These are phyloP conservation scores for Ophiobolus disseminans DNA, from an alignment of 2,329 filamentous ascomycete genomes.

Conservation along the genomic window DNA sequence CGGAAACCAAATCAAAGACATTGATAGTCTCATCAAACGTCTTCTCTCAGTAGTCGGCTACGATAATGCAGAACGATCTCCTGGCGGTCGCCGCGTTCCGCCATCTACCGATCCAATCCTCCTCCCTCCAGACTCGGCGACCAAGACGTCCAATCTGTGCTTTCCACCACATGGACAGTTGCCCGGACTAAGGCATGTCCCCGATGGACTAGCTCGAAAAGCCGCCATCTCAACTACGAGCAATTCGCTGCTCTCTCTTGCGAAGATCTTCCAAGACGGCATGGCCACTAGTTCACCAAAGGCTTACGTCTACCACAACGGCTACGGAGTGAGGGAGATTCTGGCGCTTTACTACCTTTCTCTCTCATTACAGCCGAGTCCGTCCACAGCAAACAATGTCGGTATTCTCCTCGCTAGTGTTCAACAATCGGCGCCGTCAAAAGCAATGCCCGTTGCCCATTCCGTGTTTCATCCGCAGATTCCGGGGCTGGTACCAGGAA, in stretches of 20 bases:
- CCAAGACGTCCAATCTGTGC: conserved; percentile 81
- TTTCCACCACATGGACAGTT: conserved; percentile 79
- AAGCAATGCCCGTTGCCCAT: conserved; percentile 51
- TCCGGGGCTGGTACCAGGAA: conserved; percentile 83
- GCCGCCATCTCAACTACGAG: conserved; percentile 92
- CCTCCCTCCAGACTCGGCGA: conserved; percentile 81
- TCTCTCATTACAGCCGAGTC: conserved; percentile 90
- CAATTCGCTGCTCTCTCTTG: conserved; percentile 90
- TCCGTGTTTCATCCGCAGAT: conserved; percentile 56
- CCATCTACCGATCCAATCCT: conserved; percentile 70
- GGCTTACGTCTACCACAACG: conserved; percentile 63
- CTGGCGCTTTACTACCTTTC: conserved; percentile 95
- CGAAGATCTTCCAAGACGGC: conserved; percentile 97
- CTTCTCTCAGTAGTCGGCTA: conserved; percentile 72
- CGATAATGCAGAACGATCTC: conserved; percentile 47
- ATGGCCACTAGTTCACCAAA: conserved; percentile 76
- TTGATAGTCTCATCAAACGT: conserved; percentile 78
- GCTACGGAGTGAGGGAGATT: conserved; percentile 87
- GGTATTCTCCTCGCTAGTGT: conserved; percentile 96
- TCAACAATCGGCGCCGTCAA: conserved; percentile 68
- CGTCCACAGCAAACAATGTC: conserved; percentile 97
- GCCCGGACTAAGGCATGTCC: conserved; percentile 77
- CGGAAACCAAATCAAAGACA: conserved; percentile 72
- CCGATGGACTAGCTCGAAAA: conserved; percentile 72
- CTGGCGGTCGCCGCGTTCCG: conserved; percentile 34